phyloP scores from a whole-genome alignment of 768 basidiomycete genomes.

The Amyloporia xantha region DNA sequence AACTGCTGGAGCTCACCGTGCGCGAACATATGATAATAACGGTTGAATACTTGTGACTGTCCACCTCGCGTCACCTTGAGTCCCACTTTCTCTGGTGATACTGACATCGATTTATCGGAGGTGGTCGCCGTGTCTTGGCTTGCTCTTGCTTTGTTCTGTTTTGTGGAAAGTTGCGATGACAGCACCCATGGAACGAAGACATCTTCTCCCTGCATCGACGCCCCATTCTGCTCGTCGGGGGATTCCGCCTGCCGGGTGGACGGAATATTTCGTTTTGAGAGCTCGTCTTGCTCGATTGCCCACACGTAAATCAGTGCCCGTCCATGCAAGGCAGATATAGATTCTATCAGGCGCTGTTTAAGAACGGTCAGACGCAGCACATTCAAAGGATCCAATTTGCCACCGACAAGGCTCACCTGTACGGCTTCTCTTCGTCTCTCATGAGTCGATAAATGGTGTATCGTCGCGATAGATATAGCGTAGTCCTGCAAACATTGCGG shows the following conservation, averaged over 20 bases:
- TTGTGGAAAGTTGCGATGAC: constrained; percentile 23
- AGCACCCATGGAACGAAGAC: constrained; percentile 90
- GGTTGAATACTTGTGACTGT: constrained; percentile 52
- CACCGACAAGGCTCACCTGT: constrained; percentile 40
- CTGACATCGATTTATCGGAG: constrained; percentile 8
- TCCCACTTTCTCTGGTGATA: background rate
- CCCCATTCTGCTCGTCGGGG: constrained; percentile 2
- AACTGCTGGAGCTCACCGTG: constrained; percentile 68
- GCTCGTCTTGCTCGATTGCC: constrained; percentile 89
- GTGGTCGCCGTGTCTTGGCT: background rate
- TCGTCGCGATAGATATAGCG: constrained; percentile 94
- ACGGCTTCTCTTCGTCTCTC: constrained; percentile 67
- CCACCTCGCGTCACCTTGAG: constrained; percentile 1
- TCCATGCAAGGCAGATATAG: constrained; percentile 62
- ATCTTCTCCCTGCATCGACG: constrained; percentile 48
- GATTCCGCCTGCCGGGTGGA: constrained; percentile 15
- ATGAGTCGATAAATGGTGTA: constrained; percentile 88
- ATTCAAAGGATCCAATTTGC: background rate
- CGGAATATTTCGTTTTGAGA: constrained; percentile 68
- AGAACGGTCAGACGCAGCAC: background rate
- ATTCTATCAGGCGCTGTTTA: constrained; percentile 52
- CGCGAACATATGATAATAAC: constrained; percentile 96
- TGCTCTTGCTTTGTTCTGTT: constrained; percentile 6
- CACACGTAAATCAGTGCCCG: constrained; percentile 91
- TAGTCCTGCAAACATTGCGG: constrained; percentile 66